Conservation (phyloP, 257 asterid genomes). For the Solanum etuberosum region DNA sequence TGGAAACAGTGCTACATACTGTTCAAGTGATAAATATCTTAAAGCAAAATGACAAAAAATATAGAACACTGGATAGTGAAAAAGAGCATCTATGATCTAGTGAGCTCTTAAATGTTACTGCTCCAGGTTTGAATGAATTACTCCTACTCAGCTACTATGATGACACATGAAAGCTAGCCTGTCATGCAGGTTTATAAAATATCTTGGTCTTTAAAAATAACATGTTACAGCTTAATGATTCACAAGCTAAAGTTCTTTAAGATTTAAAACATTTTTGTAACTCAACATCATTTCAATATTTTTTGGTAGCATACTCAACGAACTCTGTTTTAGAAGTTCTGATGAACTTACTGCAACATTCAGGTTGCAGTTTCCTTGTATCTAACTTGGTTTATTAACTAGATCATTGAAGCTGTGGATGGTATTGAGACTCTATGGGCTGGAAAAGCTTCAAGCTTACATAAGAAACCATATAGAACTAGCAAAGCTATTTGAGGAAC, state of each 20-base stretch:
- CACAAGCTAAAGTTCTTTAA: neutral
- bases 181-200: neutral
- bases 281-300: neutral
- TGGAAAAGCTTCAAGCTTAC: constrained; percentile 81
- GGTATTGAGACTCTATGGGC: constrained; percentile 88
- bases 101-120: neutral
- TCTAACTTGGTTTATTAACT: constrained; percentile 9
- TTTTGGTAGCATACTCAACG: neutral
- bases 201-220: neutral
- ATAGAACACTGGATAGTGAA: neutral
- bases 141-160: neutral
- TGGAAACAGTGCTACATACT: neutral
- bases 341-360: neutral
- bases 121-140: neutral
- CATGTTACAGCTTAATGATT: neutral
- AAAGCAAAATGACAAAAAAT: neutral
- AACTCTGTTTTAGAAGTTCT: neutral
- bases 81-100: neutral
- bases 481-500: constrained; percentile 63
- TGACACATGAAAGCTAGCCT: neutral
- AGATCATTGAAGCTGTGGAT: constrained; percentile 94
- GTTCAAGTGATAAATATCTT: neutral
- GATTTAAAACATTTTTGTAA: neutral
- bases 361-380: neutral
- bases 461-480: constrained; percentile 69